Percentiles rank a stretch among this genome's conserved stretches.
Conservation (phyloP, 169 alveolate species). For the Eimeria acervulina region DNA sequence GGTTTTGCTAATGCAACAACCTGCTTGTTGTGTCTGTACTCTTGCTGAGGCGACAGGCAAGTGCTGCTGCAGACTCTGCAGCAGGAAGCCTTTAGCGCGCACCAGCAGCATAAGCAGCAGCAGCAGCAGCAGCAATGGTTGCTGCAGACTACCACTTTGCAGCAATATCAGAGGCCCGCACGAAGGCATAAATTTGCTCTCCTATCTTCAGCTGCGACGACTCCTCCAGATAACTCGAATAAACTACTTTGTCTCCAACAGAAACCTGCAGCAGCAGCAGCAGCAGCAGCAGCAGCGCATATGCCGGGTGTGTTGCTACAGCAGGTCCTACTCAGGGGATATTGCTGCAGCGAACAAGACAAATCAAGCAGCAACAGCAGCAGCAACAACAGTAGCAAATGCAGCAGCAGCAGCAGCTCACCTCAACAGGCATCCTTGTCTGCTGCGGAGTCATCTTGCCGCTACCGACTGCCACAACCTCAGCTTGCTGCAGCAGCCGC, state of each 20-base stretch:
- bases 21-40: not conserved
- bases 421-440: conserved; percentile 51
- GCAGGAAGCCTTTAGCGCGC: not conserved
- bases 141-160: conserved; percentile 65
- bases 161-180: conserved; percentile 51
- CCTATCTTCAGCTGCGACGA: conserved; percentile 67
- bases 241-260: conserved; percentile 60
- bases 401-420: not conserved
- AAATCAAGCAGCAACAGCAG: not conserved
- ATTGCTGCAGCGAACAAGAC: not conserved
- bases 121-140: not conserved
- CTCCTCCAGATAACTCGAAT: conserved; percentile 55
- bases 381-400: too few species aligned
- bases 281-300: not conserved
- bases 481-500: too few species aligned
- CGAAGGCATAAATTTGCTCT: conserved; percentile 62
- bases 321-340: not conserved
- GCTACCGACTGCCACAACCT: conserved; percentile 67
- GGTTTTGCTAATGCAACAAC: too few species aligned
- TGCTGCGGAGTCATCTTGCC: conserved; percentile 49
- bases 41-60: not conserved
- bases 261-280: conserved; percentile 5
- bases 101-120: not conserved
- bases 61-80: not conserved
- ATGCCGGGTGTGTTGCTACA: not conserved